These are phyloP conservation scores for Fraxinus americana DNA, from an alignment of 257 asterid species.

Conservation along the genomic window DNA sequence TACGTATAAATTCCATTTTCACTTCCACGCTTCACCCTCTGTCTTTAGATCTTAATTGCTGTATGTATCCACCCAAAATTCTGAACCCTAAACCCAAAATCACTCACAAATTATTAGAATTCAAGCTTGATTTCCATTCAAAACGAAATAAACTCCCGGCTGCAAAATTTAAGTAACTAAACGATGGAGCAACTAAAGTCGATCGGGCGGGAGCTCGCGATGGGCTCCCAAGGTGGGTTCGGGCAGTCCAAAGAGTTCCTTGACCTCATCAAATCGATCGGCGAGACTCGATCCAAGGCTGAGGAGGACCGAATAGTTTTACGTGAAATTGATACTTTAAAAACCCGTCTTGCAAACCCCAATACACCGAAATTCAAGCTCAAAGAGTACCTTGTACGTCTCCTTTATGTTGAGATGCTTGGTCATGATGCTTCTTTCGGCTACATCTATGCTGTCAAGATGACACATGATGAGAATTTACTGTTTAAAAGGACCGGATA, in stretches of 20 bases:
- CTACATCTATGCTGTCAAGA: slow-evolving; percentile 94
- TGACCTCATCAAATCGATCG: slow-evolving; percentile 90
- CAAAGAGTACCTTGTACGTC: slow-evolving; percentile 82
- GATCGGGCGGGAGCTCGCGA: slow-evolving; percentile 95
- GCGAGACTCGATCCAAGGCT: slow-evolving; percentile 94
- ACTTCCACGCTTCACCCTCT: background rate
- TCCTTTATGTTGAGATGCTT: slow-evolving; percentile 86
- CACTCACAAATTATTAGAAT: slow-evolving; percentile 7
- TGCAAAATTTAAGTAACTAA: slow-evolving; percentile 11
- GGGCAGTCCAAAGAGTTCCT: slow-evolving; percentile 92
- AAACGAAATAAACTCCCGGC: background rate
- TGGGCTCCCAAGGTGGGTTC: slow-evolving; percentile 93
- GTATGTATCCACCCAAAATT: slow-evolving; percentile 10
- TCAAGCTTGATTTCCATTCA: background rate
- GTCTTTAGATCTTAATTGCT: background rate
- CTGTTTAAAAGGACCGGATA: slow-evolving; percentile 83
- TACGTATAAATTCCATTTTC: background rate
- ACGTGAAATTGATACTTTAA: slow-evolving; percentile 83
- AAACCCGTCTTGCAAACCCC: slow-evolving; percentile 65
- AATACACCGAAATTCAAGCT: slow-evolving; percentile 86
- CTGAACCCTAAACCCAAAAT: slow-evolving; percentile 43
- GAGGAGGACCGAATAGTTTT: slow-evolving; percentile 91
- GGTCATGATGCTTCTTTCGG: slow-evolving; percentile 98
- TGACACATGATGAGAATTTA: slow-evolving; percentile 91
- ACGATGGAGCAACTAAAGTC: slow-evolving; percentile 92